A percentile compares a stretch with the other conserved stretches of the same genome.
These are phyloP conservation scores for Pythium chondricola DNA, from an alignment of 352 stramenopile genomes.

Conservation along the genomic window DNA sequence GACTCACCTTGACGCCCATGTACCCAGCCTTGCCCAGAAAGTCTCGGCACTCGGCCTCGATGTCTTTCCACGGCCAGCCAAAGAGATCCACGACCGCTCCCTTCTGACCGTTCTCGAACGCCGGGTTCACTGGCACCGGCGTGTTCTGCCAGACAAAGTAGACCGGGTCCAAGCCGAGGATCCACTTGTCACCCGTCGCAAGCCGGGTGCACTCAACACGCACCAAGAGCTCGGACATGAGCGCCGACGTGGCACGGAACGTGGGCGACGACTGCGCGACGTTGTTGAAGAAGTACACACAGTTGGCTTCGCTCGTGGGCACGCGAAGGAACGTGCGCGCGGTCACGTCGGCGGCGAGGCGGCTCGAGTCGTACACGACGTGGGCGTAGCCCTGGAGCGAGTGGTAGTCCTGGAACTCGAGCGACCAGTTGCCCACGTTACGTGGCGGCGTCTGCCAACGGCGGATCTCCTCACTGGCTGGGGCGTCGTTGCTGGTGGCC, in stretches of 20 bases:
- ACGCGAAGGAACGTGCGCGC: slow-evolving; percentile 29
- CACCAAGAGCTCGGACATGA: slow-evolving; percentile 29
- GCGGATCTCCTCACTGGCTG: slow-evolving; percentile 14
- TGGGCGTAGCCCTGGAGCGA: slow-evolving; percentile 29
- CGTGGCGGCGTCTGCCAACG: slow-evolving; percentile 44
- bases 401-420: slow-evolving; percentile 37
- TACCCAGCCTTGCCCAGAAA: slow-evolving; percentile 63
- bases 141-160: slow-evolving; percentile 62
- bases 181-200: slow-evolving; percentile 19
- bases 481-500: not conserved
- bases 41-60: slow-evolving; percentile 42
- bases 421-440: slow-evolving; percentile 22
- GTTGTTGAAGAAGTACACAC: slow-evolving; percentile 35
- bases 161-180: slow-evolving; percentile 38
- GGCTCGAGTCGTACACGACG: slow-evolving; percentile 26
- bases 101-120: slow-evolving; percentile 39
- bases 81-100: slow-evolving; percentile 64
- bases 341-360: slow-evolving; percentile 30
- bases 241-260: slow-evolving; percentile 19
- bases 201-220: slow-evolving; percentile 18
- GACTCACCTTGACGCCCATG: slow-evolving; percentile 63
- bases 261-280: slow-evolving; percentile 15
- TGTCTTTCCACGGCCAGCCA: slow-evolving; percentile 54
- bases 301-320: slow-evolving; percentile 6
- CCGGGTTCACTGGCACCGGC: slow-evolving; percentile 23